Conservation (phyloP, 768 basidiomycete genomes). For the Paxillus rubicundulus region DNA sequence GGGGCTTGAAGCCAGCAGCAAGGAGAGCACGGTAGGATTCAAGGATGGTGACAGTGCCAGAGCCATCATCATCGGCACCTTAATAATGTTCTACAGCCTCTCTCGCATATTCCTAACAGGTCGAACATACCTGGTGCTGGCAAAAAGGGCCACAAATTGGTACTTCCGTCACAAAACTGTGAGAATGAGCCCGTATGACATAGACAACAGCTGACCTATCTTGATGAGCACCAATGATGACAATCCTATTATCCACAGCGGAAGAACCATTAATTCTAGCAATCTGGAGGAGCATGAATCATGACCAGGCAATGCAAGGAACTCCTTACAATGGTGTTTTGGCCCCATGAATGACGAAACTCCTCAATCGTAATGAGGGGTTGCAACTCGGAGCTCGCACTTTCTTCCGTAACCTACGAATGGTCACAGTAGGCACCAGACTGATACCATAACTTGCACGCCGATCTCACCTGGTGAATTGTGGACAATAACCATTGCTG, state of each 20-base stretch:
- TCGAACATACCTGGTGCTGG: slow-evolving; percentile 63
- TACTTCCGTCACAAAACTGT: slow-evolving; percentile 37
- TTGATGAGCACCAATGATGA: slow-evolving; percentile 79
- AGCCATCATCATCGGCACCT: slow-evolving; percentile 47
- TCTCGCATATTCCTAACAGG: not conserved
- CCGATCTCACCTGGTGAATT: slow-evolving; percentile 53
- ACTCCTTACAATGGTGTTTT: slow-evolving; percentile 66
- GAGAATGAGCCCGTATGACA: slow-evolving; percentile 1
- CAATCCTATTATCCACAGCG: slow-evolving; percentile 52
- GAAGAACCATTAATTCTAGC: slow-evolving; percentile 74
- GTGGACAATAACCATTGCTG: slow-evolving; percentile 74
- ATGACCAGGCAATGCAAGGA: not conserved
- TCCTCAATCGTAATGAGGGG: slow-evolving; percentile 62
- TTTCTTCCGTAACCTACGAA: slow-evolving; percentile 59
- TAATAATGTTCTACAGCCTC: not conserved
- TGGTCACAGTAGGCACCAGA: not conserved
- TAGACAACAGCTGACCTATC: slow-evolving; percentile 53
- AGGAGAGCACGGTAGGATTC: slow-evolving; percentile 44
- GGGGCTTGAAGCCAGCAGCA: slow-evolving; percentile 40
- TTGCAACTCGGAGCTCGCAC: slow-evolving; percentile 55
- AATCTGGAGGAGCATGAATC: slow-evolving; percentile 45
- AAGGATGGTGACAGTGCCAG: slow-evolving; percentile 44
- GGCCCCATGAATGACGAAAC: slow-evolving; percentile 81
- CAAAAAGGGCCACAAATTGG: slow-evolving; percentile 75
- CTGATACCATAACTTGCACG: not conserved